Evolutionary conservation across 73 alveolate species (phyloP).

Genomic region (Tetrahymena malaccensis): DNA sequence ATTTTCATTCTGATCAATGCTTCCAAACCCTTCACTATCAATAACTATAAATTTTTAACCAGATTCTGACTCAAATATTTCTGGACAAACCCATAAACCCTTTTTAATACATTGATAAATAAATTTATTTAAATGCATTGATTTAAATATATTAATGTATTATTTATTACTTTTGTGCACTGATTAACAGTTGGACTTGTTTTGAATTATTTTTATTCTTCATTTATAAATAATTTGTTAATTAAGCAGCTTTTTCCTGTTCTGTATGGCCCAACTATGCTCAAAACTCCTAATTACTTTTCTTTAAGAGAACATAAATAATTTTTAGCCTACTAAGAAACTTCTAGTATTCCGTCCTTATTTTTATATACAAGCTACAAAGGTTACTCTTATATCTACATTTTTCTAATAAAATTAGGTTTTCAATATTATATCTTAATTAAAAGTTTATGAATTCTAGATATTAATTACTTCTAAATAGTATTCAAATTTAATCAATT

Average conservation of each 20-base stretch:
- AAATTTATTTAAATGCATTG: not conserved
- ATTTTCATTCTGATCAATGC: not conserved
- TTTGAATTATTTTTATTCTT: not conserved
- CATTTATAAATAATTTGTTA: not conserved
- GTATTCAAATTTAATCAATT: not conserved
- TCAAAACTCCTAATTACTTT: not conserved
- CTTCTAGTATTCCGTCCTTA: not conserved
- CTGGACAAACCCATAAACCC: not conserved
- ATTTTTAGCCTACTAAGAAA: not conserved
- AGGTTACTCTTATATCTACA: not conserved
- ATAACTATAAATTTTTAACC: not conserved
- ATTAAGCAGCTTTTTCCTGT: not conserved
- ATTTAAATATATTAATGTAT: not conserved
- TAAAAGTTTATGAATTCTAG: not conserved
- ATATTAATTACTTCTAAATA: not conserved
- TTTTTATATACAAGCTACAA: not conserved
- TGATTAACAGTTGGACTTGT: not conserved
- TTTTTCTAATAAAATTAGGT: not conserved
- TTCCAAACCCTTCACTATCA: not conserved
- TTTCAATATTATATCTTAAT: not conserved
- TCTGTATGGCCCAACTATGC: not conserved
- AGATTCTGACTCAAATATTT: not conserved
- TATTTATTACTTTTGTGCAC: not conserved
- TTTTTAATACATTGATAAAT: not conserved
- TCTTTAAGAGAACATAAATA: not conserved